These are phyloP conservation scores for Scutellaria galericulata DNA, from an alignment of 257 asterid genomes.

Conservation along the genomic window DNA sequence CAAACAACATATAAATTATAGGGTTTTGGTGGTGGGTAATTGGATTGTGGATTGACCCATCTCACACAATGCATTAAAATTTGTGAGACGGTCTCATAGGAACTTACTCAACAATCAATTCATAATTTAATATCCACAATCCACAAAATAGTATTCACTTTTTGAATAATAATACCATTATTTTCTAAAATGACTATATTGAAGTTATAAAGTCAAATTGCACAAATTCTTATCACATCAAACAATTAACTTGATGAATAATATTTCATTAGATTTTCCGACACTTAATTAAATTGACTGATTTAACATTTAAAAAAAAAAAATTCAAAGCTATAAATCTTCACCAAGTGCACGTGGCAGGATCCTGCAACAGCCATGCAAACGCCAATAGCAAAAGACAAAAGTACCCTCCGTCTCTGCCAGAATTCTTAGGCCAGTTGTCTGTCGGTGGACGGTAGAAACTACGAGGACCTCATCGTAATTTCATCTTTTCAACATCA, in stretches of 20 bases:
- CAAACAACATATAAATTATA: too few species aligned
- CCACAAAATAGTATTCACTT: too few species aligned
- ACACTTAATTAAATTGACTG: background rate
- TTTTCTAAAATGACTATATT: background rate
- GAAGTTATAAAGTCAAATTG: background rate
- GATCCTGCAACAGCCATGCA: conserved; percentile 36
- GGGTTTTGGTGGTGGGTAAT: too few species aligned
- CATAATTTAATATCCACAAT: too few species aligned
- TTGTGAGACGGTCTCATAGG: too few species aligned
- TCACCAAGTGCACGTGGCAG: conserved; percentile 35
- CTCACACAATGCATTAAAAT: too few species aligned
- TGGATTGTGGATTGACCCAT: too few species aligned
- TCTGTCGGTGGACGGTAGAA: conserved; percentile 42
- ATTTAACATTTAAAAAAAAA: background rate
- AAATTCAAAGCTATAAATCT: too few species aligned
- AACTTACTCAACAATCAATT: too few species aligned
- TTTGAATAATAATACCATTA: background rate
- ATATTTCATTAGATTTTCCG: too few species aligned
- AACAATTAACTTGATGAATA: too few species aligned
- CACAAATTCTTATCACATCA: background rate
- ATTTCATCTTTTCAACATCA: background rate
- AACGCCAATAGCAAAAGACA: conserved; percentile 25
- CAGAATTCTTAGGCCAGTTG: conserved; percentile 28
- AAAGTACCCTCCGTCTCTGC: conserved; percentile 30
- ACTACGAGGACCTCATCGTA: conserved; percentile 28